These are phyloP conservation scores for Exserohilum turcica DNA, from an alignment of 2,329 filamentous ascomycete genomes.

Conservation along the genomic window DNA sequence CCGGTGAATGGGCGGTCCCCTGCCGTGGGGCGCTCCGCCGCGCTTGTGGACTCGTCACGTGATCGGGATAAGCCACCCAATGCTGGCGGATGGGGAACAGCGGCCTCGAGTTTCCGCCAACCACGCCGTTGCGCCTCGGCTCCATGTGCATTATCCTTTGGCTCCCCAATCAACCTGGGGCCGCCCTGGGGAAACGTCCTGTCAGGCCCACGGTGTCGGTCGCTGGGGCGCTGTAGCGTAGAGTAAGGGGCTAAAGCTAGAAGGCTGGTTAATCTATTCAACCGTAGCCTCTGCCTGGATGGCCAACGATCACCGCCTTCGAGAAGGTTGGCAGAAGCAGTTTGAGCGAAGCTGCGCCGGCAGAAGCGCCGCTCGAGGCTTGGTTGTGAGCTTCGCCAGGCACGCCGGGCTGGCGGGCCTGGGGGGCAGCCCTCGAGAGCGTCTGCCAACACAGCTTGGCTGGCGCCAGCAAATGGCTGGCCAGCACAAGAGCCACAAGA, in stretches of 20 bases:
- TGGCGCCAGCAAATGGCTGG: conserved; percentile 2
- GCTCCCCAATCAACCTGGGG: conserved; percentile 1
- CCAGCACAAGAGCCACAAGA: not conserved
- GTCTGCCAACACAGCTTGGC: conserved; percentile 1
- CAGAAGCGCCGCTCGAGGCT: conserved; percentile 4
- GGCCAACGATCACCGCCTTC: conserved; percentile 15
- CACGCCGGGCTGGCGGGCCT: conserved; percentile 9
- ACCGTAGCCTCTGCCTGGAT: conserved; percentile 15
- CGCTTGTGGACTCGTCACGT: conserved; percentile 4
- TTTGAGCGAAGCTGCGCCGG: not conserved
- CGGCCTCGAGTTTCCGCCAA: conserved; percentile 12
- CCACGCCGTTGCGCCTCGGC: conserved; percentile 10
- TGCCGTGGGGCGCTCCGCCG: conserved; percentile 6
- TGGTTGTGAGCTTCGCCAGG: conserved; percentile 8
- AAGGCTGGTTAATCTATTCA: conserved; percentile 26
- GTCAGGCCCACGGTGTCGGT: conserved; percentile 12
- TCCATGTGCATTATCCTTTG: not conserved
- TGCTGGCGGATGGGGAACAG: not conserved
- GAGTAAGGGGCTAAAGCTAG: conserved; percentile 21
- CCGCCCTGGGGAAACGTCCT: conserved; percentile 5
- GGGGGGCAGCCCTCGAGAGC: conserved; percentile 1
- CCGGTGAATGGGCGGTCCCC: not conserved
- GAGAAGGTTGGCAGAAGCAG: conserved; percentile 13
- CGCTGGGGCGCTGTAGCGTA: conserved; percentile 14
- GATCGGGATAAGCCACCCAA: not conserved